phyloP scores from a whole-genome alignment of 441 rosid genomes.

The Theobroma grandiflorum region DNA sequence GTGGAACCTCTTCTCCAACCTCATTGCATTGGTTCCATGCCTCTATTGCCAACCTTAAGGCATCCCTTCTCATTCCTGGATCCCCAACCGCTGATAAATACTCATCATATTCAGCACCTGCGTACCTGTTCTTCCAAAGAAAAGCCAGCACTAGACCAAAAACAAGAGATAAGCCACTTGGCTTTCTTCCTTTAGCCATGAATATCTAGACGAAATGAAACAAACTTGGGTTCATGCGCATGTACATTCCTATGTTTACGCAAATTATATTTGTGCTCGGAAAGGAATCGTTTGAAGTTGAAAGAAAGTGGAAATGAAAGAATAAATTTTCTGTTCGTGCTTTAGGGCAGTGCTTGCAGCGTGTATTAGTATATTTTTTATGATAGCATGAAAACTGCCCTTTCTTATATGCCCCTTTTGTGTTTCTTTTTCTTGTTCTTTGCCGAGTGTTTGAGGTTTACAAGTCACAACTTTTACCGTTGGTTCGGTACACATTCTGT shows the following conservation, averaged over 20 bases:
- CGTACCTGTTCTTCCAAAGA: conserved; percentile 15
- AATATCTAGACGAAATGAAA: conserved; percentile 15
- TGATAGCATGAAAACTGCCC: conserved; percentile 33
- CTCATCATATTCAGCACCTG: conserved; percentile 31
- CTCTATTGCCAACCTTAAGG: conserved; percentile 66
- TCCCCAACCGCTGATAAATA: conserved; percentile 63
- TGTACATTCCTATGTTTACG: not conserved
- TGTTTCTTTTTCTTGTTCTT: not conserved
- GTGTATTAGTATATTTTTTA: conserved; percentile 17
- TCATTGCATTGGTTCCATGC: conserved; percentile 83
- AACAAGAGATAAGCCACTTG: conserved; percentile 15
- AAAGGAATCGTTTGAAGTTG: not conserved
- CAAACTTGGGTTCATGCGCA: not conserved
- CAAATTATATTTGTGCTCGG: too few relatives aligned
- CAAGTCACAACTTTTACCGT: conserved; percentile 9
- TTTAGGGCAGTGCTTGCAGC: not conserved
- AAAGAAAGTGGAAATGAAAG: not conserved
- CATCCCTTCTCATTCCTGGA: conserved; percentile 71
- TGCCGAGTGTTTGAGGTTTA: not conserved
- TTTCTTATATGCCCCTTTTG: conserved; percentile 18
- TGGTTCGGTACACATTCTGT: conserved; percentile 43
- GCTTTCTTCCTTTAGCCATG: conserved; percentile 42
- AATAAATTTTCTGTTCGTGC: too few relatives aligned
- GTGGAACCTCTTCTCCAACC: conserved; percentile 65
- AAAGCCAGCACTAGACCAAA: conserved; percentile 19